Base-by-base conservation (phyloP, 805 yeast species). In the Wickerhamiella galacta region DNA sequence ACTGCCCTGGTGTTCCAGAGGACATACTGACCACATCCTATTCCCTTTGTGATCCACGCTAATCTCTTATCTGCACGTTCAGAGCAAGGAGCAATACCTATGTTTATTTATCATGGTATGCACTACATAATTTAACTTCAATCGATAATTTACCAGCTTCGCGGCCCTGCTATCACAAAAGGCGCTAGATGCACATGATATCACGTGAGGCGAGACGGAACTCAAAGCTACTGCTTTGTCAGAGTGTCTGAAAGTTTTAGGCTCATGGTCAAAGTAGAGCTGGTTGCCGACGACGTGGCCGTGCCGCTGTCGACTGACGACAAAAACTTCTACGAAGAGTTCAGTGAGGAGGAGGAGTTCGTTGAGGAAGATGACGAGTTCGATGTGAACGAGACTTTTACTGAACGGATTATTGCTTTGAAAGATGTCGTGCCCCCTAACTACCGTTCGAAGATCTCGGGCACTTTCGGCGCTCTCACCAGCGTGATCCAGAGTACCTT, bases 351-450 rank as follows among this genome's bases (percentile, higher is more conserved):
- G 17, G 80, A 71, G 25, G 60, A 66, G 19, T 79, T 63, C 33
- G 57, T 48, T 17, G 57, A 63, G 26, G 66, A 60, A 34, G 63
- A 56, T 26, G 92, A 79, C 45, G 80, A 70, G 43, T 81, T 79
- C 53, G 47, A 63, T 37, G 79, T 73, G 50, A 71, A 75, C 51
- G 99, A 90, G 64, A 75, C 94, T 20, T 44, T 90, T 12, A 58
- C 64, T 39, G 96, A 90, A 48, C 78, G 99, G 69, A 56, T 90
- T 42, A 70, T 71, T 41, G 98, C 99, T 32, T 69, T 90, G 49
- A 82, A 75, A 58, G 95, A 90, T 54, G 79, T 87, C 34, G 63
- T 90, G 32, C 81, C 95, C 30, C 95, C 95, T 46, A 68, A 68
- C 45, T 83, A 79, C 56, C 77, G 96, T 63, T 58, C 64, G 31